Percentiles rank a stretch among this genome's conserved stretches.
Evolutionary conservation across 495 filamentous ascomycete species (phyloP).

Genomic region (Penicillium alfredii): DNA sequence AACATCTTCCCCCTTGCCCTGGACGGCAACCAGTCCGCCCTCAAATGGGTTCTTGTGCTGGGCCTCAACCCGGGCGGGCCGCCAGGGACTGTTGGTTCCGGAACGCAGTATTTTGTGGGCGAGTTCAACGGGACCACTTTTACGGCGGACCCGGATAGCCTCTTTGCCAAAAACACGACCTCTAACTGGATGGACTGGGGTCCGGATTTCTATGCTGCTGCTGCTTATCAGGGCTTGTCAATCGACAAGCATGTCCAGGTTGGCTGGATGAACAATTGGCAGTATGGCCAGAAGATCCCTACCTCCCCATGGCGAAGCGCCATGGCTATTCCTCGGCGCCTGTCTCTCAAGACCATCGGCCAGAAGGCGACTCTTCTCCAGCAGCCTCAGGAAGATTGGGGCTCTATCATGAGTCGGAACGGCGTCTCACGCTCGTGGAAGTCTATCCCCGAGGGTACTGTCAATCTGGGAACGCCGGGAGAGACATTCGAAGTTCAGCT

Average conservation of each 20-base stretch:
- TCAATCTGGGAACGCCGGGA: conserved; percentile 10
- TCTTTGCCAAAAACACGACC: conserved; percentile 5
- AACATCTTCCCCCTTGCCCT: conserved; percentile 38
- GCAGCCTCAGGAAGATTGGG: conserved; percentile 15
- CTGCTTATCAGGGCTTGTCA: conserved; percentile 46
- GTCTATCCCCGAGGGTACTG: conserved; percentile 10
- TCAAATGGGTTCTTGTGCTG: conserved; percentile 44
- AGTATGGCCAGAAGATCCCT: conserved; percentile 37
- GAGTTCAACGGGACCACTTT: conserved; percentile 34
- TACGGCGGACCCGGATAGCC: conserved; percentile 15
- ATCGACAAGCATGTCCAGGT: conserved; percentile 36
- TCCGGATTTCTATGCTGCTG: conserved; percentile 54
- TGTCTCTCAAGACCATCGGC: conserved; percentile 24
- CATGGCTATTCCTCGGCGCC: conserved; percentile 44
- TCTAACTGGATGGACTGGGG: conserved; percentile 46
- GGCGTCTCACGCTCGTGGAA: conserved; percentile 2
- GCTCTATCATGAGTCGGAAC: conserved; percentile 5
- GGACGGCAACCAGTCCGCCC: conserved; percentile 21
- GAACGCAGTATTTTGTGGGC: conserved; percentile 33
- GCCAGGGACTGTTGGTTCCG: conserved; percentile 40
- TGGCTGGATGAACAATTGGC: conserved; percentile 58
- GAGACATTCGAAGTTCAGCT: conserved; percentile 21
- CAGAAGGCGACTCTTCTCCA: conserved; percentile 18
- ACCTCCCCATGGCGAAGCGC: conserved; percentile 45
- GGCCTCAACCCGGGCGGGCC: conserved; percentile 55